A percentile compares a stretch with the other conserved stretches of the same genome.
Evolutionary conservation across 768 basidiomycete species (phyloP).

Genomic region (Gelatoporia subvermispora): DNA sequence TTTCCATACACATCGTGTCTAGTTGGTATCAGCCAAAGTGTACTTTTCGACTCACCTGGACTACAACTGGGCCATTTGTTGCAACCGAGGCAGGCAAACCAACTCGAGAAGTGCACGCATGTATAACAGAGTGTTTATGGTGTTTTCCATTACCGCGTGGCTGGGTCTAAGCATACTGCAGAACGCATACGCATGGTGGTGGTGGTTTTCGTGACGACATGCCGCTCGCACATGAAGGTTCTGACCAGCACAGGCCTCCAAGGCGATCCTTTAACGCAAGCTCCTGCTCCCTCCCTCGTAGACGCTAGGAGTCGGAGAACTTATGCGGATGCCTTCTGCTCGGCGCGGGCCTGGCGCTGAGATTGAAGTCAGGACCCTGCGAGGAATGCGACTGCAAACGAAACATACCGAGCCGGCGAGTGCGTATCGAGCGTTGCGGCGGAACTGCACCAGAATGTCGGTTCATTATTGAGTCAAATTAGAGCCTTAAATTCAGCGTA

Average conservation of each 20-base stretch:
- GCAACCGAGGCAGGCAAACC: not conserved
- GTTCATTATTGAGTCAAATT: constrained; percentile 5
- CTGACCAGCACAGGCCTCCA: not conserved
- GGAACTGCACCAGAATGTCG: constrained; percentile 52
- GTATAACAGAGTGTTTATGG: constrained; percentile 18
- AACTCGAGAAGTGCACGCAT: not conserved
- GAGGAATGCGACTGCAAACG: not conserved
- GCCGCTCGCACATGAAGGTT: constrained; percentile 3
- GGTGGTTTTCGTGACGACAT: constrained; percentile 18
- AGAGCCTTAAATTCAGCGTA: constrained; percentile 27
- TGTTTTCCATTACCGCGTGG: constrained; percentile 22
- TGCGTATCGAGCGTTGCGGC: constrained; percentile 74
- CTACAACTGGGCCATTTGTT: not conserved
- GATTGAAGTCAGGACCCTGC: constrained; percentile 4
- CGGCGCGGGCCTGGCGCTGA: constrained; percentile 65
- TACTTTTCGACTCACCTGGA: constrained; percentile 4
- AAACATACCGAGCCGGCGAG: constrained; percentile 67
- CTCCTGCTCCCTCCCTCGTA: constrained; percentile 7
- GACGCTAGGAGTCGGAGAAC: constrained; percentile 1
- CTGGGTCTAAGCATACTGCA: constrained; percentile 21
- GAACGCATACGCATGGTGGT: constrained; percentile 21
- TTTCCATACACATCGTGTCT: not conserved
- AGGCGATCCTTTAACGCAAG: not conserved
- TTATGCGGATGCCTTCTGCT: constrained; percentile 48
- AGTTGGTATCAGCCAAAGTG: no score